phyloP scores from a whole-genome alignment of 2,329 filamentous ascomycete species.

The Arthrinium puccinioides region DNA sequence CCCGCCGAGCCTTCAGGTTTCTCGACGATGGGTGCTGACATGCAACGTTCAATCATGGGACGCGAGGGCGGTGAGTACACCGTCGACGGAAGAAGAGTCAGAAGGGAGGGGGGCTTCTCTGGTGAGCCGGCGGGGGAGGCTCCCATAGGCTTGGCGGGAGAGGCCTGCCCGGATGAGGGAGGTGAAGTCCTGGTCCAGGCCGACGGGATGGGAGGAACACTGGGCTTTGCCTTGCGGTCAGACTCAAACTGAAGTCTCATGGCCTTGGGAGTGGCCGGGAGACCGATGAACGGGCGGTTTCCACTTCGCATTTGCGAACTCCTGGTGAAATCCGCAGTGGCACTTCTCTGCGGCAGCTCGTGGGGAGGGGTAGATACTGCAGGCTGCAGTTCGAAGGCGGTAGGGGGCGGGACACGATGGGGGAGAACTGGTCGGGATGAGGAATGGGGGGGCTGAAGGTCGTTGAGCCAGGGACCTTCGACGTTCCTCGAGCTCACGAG shows the following conservation, averaged over 20 bases:
- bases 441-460: conserved; percentile 75
- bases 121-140: conserved; percentile 21
- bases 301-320: conserved; percentile 41
- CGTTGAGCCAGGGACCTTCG: conserved; percentile 76
- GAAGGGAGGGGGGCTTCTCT: conserved; percentile 15
- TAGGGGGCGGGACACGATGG: conserved; percentile 23
- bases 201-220: conserved; percentile 46
- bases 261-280: conserved; percentile 86
- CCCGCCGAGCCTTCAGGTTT: conserved; percentile 27
- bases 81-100: conserved; percentile 50
- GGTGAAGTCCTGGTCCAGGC: conserved; percentile 37
- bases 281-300: conserved; percentile 54
- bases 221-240: conserved; percentile 44
- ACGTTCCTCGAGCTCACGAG: conserved; percentile 81
- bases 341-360: conserved; percentile 49
- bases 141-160: conserved; percentile 21
- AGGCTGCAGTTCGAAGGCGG: conserved; percentile 34
- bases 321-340: conserved; percentile 55
- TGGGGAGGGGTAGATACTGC: conserved; percentile 20
- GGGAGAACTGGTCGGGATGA: conserved; percentile 55
- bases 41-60: conserved; percentile 48
- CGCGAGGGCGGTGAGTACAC: conserved; percentile 50
- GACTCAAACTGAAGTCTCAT: conserved; percentile 74
- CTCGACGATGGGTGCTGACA: conserved; percentile 52
- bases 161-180: conserved; percentile 27